Conservation (phyloP, 2,329 filamentous ascomycete genomes). For the Trichoderma cornu-damae region DNA sequence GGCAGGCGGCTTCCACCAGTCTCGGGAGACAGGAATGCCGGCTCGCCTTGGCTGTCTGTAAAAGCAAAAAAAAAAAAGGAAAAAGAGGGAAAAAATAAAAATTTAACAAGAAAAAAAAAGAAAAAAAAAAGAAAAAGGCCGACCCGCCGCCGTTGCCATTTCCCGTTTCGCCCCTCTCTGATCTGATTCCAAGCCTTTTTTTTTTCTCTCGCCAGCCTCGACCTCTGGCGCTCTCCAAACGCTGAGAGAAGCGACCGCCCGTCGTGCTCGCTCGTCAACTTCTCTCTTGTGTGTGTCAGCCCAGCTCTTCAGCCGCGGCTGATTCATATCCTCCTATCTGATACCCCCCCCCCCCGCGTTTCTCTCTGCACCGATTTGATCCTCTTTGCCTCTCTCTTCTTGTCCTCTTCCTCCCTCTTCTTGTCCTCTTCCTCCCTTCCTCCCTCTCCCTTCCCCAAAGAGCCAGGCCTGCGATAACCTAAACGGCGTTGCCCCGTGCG, state of each 20-base stretch:
- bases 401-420: too few species aligned
- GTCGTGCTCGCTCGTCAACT: not conserved
- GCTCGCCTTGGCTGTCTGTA: not conserved
- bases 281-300: not conserved
- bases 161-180: not conserved
- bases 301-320: not conserved
- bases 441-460: not conserved
- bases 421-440: too few species aligned
- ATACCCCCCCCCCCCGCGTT: constrained; percentile 14
- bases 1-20: not conserved
- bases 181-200: not conserved
- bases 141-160: constrained; percentile 5
- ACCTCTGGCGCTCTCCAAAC: not conserved
- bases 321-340: constrained; percentile 12
- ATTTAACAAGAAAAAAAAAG: too few species aligned
- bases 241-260: not conserved
- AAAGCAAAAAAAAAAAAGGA: too few species aligned
- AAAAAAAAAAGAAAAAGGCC: too few species aligned
- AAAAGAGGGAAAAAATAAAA: too few species aligned
- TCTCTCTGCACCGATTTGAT: constrained; percentile 11
- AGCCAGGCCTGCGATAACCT: not conserved
- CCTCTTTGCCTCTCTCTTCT: not conserved
- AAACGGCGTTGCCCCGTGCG: not conserved
- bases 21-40: constrained; percentile 19
- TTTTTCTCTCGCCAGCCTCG: not conserved